Conservation (phyloP, 208 protist species). For the Leptomonas pyrrhocoris region DNA sequence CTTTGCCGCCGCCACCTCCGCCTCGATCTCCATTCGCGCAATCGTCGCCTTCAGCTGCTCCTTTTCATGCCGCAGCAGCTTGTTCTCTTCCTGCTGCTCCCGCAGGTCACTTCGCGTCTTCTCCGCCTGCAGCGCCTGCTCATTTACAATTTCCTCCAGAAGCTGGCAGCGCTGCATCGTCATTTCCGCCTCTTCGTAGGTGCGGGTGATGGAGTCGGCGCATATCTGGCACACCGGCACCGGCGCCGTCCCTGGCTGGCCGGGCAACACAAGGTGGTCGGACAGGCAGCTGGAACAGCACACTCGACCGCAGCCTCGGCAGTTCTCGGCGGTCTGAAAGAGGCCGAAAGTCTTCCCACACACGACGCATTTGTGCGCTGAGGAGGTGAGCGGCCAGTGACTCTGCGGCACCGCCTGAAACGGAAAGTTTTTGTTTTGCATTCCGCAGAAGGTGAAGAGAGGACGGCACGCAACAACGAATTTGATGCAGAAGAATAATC, state of each 20-base stretch:
- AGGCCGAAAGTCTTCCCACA: conserved; percentile 58
- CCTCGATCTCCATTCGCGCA: conserved; percentile 40
- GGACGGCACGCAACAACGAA: conserved; percentile 1
- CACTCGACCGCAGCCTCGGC: conserved; percentile 58
- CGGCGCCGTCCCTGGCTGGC: conserved; percentile 34
- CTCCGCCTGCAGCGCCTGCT: conserved; percentile 46
- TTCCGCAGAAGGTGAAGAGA: background rate
- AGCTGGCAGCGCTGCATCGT: conserved; percentile 49
- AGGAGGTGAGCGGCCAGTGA: conserved; percentile 45
- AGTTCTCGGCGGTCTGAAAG: conserved; percentile 46
- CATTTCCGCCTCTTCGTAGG: conserved; percentile 47
- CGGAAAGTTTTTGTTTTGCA: conserved; percentile 2
- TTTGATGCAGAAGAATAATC: conserved; percentile 9
- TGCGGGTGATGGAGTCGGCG: conserved; percentile 39
- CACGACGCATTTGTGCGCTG: conserved; percentile 36
- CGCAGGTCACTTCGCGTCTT: conserved; percentile 42
- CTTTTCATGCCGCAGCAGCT: conserved; percentile 41
- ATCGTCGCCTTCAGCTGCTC: conserved; percentile 44
- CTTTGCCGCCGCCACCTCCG: conserved; percentile 37
- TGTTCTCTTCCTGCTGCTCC: conserved; percentile 57
- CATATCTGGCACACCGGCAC: conserved; percentile 60
- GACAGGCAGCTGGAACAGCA: conserved; percentile 60
- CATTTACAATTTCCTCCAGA: conserved; percentile 56
- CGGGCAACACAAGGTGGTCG: conserved; percentile 48
- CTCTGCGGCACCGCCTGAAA: conserved; percentile 43